Evolutionary conservation across 495 filamentous ascomycete genomes (phyloP), one percentile per base, ranked within the genome.

Genomic region (Neurospora tetraspora): DNA sequence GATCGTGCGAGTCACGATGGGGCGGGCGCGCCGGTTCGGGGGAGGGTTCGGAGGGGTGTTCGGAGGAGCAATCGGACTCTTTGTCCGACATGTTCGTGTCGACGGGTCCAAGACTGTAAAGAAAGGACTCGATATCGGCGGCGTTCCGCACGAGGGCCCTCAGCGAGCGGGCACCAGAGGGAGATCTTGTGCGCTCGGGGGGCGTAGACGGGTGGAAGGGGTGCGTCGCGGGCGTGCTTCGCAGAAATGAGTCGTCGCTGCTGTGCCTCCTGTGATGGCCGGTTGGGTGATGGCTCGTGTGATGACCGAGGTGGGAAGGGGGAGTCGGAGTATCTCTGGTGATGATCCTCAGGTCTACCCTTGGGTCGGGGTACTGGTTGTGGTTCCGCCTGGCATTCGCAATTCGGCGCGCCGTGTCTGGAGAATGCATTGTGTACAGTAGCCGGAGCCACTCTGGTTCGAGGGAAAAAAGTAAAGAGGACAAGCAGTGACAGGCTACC

Each of bases 1-100:
- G 84, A 80, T 97, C 94, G 83, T 97, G 94, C 36, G 94, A 95
- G 79, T 97, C 93, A 69, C 91, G 88, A 18, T 74, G 70, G 71
- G 73, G 72, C 61, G 72, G 75, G 47, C 74, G 79, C 36, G 75
- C 71, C 23, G 78, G 75, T n/a, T 85, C 82, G 65, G 78, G 78
- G 14, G 53, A 65, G 14, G 53, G 14, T 65, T 65, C 53, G 27
- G 27, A 34, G 53, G 27, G 27, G 53, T 34, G 27, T 18, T 65
- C 53, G 53, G 12, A 14, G 23, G 47, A 65, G 27, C 73, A 73
- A 69, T 82, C 78, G 70, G 74, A 70, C 34, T 81, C 80, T 71
- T 78, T 77, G 65, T 71, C 73, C 38, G 77, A 61, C 77, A 77
- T 75, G 61, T 77, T 76, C 31, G 77, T 74, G 70, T 80, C 74